These are phyloP conservation scores for Coprinellus micaceus DNA, from an alignment of 768 basidiomycete genomes.

Conservation along the genomic window DNA sequence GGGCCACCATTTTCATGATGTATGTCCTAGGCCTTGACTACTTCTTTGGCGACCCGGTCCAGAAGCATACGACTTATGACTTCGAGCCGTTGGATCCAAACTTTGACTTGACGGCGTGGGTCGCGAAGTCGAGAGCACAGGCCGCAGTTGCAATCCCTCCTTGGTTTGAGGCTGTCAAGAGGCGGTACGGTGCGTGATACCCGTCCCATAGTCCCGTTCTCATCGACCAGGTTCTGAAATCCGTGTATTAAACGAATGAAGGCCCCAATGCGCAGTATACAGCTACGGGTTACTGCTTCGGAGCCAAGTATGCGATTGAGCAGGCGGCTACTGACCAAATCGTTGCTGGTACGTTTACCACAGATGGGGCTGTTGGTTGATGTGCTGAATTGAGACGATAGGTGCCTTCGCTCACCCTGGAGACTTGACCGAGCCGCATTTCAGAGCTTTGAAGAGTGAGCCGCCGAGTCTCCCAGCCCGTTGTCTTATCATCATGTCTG, in stretches of 20 bases:
- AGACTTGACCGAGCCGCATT: conserved; percentile 41
- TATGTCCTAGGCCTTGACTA: conserved; percentile 58
- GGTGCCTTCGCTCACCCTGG: conserved; percentile 58
- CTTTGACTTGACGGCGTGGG: conserved; percentile 42
- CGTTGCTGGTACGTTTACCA: conserved; percentile 39
- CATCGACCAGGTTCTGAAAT: neutral
- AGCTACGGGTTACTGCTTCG: conserved; percentile 47
- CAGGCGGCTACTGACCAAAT: conserved; percentile 43
- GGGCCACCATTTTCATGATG: conserved; percentile 38
- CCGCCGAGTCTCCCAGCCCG: too few species aligned
- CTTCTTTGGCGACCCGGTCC: conserved; percentile 56
- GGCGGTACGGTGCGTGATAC: conserved; percentile 39
- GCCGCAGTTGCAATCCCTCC: conserved; percentile 39
- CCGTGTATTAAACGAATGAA: conserved; percentile 8
- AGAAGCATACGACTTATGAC: conserved; percentile 23
- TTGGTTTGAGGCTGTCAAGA: conserved; percentile 51
- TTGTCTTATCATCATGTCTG: conserved; percentile 14
- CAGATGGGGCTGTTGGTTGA: neutral
- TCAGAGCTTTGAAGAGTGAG: conserved; percentile 46
- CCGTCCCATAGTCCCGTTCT: neutral
- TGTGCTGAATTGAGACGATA: conserved; percentile 14
- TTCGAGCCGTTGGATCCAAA: conserved; percentile 21
- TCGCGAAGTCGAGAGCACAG: conserved; percentile 26
- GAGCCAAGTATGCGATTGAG: conserved; percentile 48
- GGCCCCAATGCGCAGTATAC: conserved; percentile 34